A percentile compares a stretch with the other conserved stretches of the same genome.
phyloP scores from a whole-genome alignment of 306 rosid species.

The Fagus sylvatica region DNA sequence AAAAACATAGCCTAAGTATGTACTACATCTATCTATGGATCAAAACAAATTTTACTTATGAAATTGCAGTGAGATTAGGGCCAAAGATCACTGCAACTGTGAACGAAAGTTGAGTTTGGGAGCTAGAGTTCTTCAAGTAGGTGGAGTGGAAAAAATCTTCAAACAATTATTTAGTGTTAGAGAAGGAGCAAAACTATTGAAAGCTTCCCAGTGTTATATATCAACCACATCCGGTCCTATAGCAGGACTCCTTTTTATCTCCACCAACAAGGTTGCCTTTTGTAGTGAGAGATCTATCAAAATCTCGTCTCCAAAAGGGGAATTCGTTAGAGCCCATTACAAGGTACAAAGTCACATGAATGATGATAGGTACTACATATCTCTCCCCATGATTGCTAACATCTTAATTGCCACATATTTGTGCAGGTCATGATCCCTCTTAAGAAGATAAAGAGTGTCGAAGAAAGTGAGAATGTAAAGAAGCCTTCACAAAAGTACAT shows the following conservation, averaged over 20 bases:
- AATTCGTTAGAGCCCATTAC: slow-evolving; percentile 32
- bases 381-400: neutral
- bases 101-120: slow-evolving; percentile 51
- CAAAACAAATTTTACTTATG: neutral
- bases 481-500: slow-evolving; percentile 47
- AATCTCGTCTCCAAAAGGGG: slow-evolving; percentile 29
- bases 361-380: too few relatives aligned
- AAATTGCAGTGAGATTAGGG: slow-evolving; percentile 40
- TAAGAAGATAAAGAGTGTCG: slow-evolving; percentile 35
- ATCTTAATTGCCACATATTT: neutral
- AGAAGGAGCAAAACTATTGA: slow-evolving; percentile 44
- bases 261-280: slow-evolving; percentile 49
- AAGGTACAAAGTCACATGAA: slow-evolving; percentile 18
- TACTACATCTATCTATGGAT: neutral
- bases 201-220: slow-evolving; percentile 43
- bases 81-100: slow-evolving; percentile 43
- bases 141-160: slow-evolving; percentile 41
- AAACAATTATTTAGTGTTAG: slow-evolving; percentile 28
- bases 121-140: slow-evolving; percentile 41
- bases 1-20: neutral
- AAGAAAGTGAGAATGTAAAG: slow-evolving; percentile 36
- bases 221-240: slow-evolving; percentile 54
- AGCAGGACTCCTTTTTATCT: slow-evolving; percentile 54
- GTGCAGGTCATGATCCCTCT: slow-evolving; percentile 48
- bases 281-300: slow-evolving; percentile 50